phyloP scores from a whole-genome alignment of 768 basidiomycete genomes.

The Hysterangium stoloniferum region DNA sequence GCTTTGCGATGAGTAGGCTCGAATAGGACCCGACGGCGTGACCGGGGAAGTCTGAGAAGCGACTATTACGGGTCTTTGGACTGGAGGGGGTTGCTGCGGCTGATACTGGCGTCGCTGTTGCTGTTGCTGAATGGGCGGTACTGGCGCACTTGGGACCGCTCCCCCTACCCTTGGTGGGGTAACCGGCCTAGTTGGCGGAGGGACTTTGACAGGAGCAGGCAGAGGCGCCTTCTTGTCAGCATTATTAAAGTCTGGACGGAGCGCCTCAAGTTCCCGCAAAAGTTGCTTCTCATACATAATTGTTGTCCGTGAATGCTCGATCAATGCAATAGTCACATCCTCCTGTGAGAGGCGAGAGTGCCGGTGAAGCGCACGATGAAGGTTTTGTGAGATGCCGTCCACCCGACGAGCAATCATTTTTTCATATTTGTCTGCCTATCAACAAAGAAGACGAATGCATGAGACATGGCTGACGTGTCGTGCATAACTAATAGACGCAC shows the following conservation, averaged over 20 bases:
- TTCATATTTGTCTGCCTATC: constrained; percentile 86
- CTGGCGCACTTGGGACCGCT: neutral
- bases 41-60: neutral
- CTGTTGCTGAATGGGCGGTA: neutral
- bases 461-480: no score
- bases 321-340: constrained; percentile 81
- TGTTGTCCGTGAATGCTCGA: constrained; percentile 88
- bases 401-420: constrained; percentile 77
- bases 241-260: constrained; percentile 65
- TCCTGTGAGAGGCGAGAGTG: constrained; percentile 86
- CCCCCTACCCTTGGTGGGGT: constrained; percentile 1
- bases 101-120: neutral
- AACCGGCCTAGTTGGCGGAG: neutral
- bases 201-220: constrained; percentile 17
- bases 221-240: constrained; percentile 54
- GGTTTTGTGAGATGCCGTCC: constrained; percentile 87
- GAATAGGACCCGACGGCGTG: constrained; percentile 2
- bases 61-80: neutral
- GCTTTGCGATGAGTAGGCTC: constrained; percentile 20
- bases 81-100: neutral
- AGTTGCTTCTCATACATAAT: constrained; percentile 89
- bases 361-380: constrained; percentile 77
- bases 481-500: constrained; percentile 30
- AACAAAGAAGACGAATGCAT: neutral
- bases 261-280: constrained; percentile 79